Base-by-base conservation (phyloP, 1,139 yeast species). In the Pichia norvegensis region DNA sequence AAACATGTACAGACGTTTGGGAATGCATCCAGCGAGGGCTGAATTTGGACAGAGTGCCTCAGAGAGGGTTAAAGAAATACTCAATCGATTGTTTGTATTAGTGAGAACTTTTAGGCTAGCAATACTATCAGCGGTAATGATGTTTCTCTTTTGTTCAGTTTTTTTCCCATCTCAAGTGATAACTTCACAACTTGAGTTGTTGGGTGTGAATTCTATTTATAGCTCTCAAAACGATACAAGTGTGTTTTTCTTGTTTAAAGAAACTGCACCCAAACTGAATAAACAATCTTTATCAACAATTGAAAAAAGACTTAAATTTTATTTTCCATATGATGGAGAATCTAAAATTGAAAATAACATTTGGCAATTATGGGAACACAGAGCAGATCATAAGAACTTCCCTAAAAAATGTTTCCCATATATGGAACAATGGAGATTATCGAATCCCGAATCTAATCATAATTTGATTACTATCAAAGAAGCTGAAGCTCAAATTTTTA, bases 331-430 rank as follows among this genome's bases (percentile, higher is more conserved):
- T 63, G 80, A 81, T 48, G 69, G 75, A 3, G 52, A 64, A 11
- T 42, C 29, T 8, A 56, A 52, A 21, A 76, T 85, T 49, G 95
- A 92, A 21, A 83, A 81, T 52, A 74, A 75, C 51, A 80, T 92
- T 42, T 92, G 97, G 97, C 98, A 92, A 65, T 84, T 97, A 3
- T 92, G 97, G 97, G 85, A 85, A 63, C 79, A 76, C 17, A 76
- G 76, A 16, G 62, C 77, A n/a, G 75, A 74, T 31, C 78, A 81
- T 54, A 69, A 67, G 17, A 65, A 68, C 3, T 77, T 81, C 55
- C 85, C 94, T 6, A 48, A 63, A n/a, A 60, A 64, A 22, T 79
- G 79, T 53, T 63, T 61, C 40, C 48, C 57, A 45, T 66, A 66
- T 55, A 75, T 70, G 52, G 60, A 56, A 43, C 47, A 64, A 42